Evolutionary conservation across 495 filamentous ascomycete genomes (phyloP), one percentile per base, ranked within the genome.

Genomic region (Penicillium ochrochloron): DNA sequence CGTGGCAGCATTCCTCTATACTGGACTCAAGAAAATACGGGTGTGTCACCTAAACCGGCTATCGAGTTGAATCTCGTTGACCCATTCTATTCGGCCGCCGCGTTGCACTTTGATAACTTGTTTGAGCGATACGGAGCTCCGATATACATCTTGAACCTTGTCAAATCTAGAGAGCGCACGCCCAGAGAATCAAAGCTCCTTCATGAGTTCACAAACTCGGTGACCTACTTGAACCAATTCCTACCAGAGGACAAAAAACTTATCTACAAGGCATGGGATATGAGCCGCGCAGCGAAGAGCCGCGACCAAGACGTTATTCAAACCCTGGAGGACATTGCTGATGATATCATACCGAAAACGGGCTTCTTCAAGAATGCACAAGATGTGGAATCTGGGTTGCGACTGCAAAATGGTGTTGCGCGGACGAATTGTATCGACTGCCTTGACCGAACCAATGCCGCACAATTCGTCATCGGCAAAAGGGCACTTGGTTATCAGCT

Each of bases 371-470:
- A 92, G 62, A 99, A 98, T 70, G 95, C 93, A 2, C 85, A 89
- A 66, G 85, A 84, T 50, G 78, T 82, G 3, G 86, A 85, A 48
- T 85, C 84, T 5, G 83, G 84, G 42, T 77, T 92, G 10, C 84
- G 78, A n/a, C 82, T 94, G 31, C 95, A 99, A 71, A 96, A 97
- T 65, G 95, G 95, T 6, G 88, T 99, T 46, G 93, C 91, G 15
- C 88, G 95, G 65, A 98, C 96, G 1, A 99, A 99, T 70, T 99
- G 95, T 73, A 98, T 98, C 65, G 95, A 99, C 70, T 99, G 95
- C 66, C 82, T 99, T 15, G 95, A 99, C 73, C 86, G 95, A 46
- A 99, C 95, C 5, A 99, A 99, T 75, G 95, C 95, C 19, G 93
- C 93, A 1, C 95, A 99, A 71, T 99, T 98, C 70, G 95, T 99